These are phyloP conservation scores for Acacia crassicarpa DNA, from an alignment of 306 rosid species.

Conservation along the genomic window DNA sequence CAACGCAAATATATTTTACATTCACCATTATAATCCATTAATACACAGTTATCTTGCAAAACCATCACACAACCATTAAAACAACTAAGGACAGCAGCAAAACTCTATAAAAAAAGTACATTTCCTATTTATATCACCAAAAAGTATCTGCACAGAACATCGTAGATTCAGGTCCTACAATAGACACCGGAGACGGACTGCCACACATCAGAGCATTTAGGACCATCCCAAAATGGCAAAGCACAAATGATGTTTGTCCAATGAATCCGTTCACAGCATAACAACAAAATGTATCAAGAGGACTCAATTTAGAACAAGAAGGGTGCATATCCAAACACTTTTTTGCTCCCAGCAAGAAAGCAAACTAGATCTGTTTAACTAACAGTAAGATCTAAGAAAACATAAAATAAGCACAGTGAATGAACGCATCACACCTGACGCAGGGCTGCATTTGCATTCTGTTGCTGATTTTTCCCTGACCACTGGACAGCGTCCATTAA, in stretches of 20 bases:
- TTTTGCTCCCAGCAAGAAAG: slow-evolving; percentile 9
- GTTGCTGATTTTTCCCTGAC: slow-evolving; percentile 99
- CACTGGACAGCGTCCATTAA: slow-evolving; percentile 99
- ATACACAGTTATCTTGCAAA: slow-evolving; percentile 3
- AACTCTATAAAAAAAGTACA: not conserved
- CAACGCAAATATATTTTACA: not conserved
- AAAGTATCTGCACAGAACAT: not conserved
- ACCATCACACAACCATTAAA: not conserved
- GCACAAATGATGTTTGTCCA: not conserved
- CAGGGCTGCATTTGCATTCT: slow-evolving; percentile 95
- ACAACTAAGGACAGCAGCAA: not conserved
- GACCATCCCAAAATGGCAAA: not conserved
- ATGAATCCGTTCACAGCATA: not conserved
- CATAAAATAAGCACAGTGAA: slow-evolving; percentile 11
- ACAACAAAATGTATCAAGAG: not conserved
- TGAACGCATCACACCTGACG: slow-evolving; percentile 67
- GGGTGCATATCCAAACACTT: not conserved
- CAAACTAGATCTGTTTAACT: not conserved
- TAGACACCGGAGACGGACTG: not conserved
- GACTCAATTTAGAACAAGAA: not conserved
- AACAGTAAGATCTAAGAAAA: not conserved
- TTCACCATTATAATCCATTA: not conserved
- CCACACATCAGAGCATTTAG: not conserved
- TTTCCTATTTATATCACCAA: not conserved
- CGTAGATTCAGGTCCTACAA: not conserved